Evolutionary conservation across 2,329 filamentous ascomycete genomes (phyloP), one percentile per base, ranked within the genome.

Genomic region (Beauveria medogensis): DNA sequence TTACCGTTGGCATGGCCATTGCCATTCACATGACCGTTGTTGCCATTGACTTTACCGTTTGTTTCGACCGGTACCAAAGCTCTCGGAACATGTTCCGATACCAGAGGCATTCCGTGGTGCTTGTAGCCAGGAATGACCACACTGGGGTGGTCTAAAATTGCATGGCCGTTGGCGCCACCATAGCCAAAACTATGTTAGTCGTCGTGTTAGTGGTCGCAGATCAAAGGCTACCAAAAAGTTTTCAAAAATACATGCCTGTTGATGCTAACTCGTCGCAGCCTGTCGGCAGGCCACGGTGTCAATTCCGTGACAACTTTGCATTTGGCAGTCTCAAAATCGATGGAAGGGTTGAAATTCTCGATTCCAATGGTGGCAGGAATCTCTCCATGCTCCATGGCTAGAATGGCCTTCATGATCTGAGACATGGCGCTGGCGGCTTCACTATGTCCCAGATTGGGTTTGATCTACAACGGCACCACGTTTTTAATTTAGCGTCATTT

Each of bases 381-480:
- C 3, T 18, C 34, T 8, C 12, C 52, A 26, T 26, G 12, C 54
- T 72, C 65, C 10, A 70, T 54, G 1, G 64, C 63, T 24, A 70
- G 48, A 0, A 62, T 62, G 2, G 64, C 55, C 56, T 70, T 71
- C 53, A 71, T 67, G 6, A 71, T 14, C 22, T 64, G 64, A 3
- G 66, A 64, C 1, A 72, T 55, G 7, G 66, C 70, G 1, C 65
- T 62, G 3, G 63, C 63, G n/a, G 64, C 66, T 55, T 71, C 70
- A 2, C 63, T 47, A 56, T 72, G 70, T 10, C 70, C 70, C 14
- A 72, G 62, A 55, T 70, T 71, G 9, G 67, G 60, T 58, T 72
- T 73, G 37, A 70, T 57, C 14, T 67, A 67, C 12, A 47, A 16
- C 3, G 2, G 22, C 22, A 22, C 22, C 22, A 20, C n/a, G 69